Evolutionary conservation across 2,329 filamentous ascomycete genomes (phyloP).

Genomic region (Fusarium caatingaense): DNA sequence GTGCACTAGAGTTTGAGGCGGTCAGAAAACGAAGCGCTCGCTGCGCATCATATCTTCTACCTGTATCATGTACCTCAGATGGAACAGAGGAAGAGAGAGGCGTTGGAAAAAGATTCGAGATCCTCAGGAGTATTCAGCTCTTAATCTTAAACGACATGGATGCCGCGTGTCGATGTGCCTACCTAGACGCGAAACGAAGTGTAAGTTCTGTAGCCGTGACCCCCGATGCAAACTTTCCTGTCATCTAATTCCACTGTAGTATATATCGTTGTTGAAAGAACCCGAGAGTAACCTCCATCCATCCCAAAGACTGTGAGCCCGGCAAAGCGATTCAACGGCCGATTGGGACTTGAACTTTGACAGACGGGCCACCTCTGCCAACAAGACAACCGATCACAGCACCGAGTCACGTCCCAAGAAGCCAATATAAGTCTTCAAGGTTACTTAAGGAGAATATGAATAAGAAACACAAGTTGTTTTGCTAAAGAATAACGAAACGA

Average conservation of each 20-base stretch:
- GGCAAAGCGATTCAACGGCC: background rate
- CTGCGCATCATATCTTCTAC: background rate
- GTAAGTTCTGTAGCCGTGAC: background rate
- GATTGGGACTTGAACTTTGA: background rate
- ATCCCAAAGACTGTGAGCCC: background rate
- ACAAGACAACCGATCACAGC: background rate
- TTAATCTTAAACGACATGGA: background rate
- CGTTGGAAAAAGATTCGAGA: background rate
- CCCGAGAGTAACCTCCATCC: background rate
- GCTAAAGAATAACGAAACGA: background rate
- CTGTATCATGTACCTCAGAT: background rate
- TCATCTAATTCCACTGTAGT: background rate
- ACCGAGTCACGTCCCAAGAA: background rate
- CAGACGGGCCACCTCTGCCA: background rate
- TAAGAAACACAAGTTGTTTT: background rate
- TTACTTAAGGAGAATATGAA: background rate
- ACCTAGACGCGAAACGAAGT: background rate
- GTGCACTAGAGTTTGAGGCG: background rate
- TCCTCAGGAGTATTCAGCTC: background rate
- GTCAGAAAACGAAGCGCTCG: background rate
- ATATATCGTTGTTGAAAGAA: fast-evolving
- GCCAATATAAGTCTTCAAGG: fast-evolving
- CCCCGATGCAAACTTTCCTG: background rate
- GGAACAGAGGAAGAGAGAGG: background rate
- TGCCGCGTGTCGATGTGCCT: background rate